These are phyloP conservation scores for Colletotrichum orchidophilum DNA, from an alignment of 2,329 filamentous ascomycete species.

Conservation along the genomic window DNA sequence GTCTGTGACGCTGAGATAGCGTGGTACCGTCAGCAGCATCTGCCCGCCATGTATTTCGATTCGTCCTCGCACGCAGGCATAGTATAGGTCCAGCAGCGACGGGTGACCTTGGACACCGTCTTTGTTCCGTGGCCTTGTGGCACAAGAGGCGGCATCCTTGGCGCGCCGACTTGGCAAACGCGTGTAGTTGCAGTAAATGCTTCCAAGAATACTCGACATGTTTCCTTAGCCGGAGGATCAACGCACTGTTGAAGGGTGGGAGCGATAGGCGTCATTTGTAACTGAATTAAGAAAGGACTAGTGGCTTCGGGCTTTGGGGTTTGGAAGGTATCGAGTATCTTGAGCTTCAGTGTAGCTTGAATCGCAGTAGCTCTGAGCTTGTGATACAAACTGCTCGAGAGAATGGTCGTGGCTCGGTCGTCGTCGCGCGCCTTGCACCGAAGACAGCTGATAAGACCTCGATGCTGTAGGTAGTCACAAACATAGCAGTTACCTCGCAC, in stretches of 20 bases:
- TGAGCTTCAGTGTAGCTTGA: neutral
- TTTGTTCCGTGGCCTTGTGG: slow-evolving; percentile 24
- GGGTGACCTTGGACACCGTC: slow-evolving; percentile 18
- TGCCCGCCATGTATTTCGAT: slow-evolving; percentile 22
- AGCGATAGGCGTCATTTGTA: neutral
- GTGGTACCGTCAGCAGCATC: slow-evolving; percentile 10
- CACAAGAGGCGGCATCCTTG: slow-evolving; percentile 11
- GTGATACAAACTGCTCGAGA: neutral
- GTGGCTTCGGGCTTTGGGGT: neutral
- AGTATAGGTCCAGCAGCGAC: slow-evolving; percentile 17
- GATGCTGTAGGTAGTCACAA: slow-evolving; percentile 12
- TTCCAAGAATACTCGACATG: neutral
- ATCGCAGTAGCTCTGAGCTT: neutral
- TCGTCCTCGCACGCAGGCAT: slow-evolving; percentile 8
- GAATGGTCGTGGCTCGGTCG: neutral
- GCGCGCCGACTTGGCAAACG: slow-evolving; percentile 11
- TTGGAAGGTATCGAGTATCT: neutral
- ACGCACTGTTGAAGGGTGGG: neutral
- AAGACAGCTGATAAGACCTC: neutral
- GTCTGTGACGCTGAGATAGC: neutral
- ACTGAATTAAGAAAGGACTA: neutral
- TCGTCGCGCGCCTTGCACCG: neutral
- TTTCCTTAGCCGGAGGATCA: neutral
- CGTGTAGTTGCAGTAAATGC: slow-evolving; percentile 6
- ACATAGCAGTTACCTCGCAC: slow-evolving; percentile 1